A percentile compares a stretch with the other conserved stretches of the same genome.
phyloP scores from a whole-genome alignment of 148 eudicot genomes.

The Beta vulgaris region DNA sequence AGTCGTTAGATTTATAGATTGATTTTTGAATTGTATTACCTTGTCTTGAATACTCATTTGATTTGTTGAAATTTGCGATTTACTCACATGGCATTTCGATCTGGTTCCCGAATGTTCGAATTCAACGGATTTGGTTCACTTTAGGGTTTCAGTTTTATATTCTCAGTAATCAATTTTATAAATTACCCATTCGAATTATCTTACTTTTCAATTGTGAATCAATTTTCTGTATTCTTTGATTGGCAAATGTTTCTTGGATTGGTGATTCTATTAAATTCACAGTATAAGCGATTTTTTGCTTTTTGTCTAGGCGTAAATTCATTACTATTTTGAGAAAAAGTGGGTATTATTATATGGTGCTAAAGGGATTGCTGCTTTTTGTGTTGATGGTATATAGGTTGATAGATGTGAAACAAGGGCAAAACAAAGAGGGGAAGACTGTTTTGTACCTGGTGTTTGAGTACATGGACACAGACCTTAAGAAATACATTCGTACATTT shows the following conservation, averaged over 20 bases:
- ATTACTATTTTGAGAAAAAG: background rate
- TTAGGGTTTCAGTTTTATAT: background rate
- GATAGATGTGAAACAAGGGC: constrained; percentile 94
- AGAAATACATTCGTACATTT: constrained; percentile 76
- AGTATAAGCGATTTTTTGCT: too few relatives aligned
- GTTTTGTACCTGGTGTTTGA: constrained; percentile 93
- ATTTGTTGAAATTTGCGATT: too few relatives aligned
- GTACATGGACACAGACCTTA: constrained; percentile 95
- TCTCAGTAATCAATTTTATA: background rate
- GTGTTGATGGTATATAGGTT: constrained; percentile 37
- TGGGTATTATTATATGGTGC: background rate
- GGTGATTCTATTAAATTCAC: too few relatives aligned
- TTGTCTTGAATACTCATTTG: too few relatives aligned
- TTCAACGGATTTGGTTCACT: too few relatives aligned
- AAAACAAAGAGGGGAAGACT: constrained; percentile 91
- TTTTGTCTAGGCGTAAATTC: too few relatives aligned
- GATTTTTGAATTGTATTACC: too few relatives aligned
- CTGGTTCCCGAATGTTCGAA: too few relatives aligned
- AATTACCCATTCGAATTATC: background rate
- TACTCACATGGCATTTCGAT: too few relatives aligned
- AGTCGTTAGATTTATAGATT: too few relatives aligned
- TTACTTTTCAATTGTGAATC: background rate
- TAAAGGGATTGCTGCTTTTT: background rate
- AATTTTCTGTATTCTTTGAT: too few relatives aligned
- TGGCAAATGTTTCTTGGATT: too few relatives aligned